These are phyloP conservation scores for Eimeria acervulina DNA, from an alignment of 169 alveolate genomes.

Conservation along the genomic window DNA sequence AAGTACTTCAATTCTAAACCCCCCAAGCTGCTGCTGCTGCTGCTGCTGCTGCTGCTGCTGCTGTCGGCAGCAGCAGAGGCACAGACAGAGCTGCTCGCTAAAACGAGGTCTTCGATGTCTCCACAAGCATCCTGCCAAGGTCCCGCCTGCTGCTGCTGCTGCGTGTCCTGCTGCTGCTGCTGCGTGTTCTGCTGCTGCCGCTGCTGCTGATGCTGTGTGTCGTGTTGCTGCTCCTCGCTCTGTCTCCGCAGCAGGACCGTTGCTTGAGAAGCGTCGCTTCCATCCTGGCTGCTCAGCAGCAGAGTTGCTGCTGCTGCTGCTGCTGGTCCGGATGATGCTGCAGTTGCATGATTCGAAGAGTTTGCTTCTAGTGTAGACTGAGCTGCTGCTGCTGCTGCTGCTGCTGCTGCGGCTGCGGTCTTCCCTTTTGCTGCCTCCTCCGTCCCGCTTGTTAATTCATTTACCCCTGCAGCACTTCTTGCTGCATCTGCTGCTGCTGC, in stretches of 20 bases:
- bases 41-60: not conserved
- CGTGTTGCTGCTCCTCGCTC: slow-evolving; percentile 1
- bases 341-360: not conserved
- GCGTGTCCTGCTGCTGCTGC: slow-evolving; percentile 54
- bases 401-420: not conserved
- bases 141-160: slow-evolving; percentile 15
- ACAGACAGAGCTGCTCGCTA: not conserved
- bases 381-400: not conserved
- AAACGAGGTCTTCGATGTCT: not conserved
- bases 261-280: slow-evolving; percentile 25
- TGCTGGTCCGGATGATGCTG: slow-evolving; percentile 17
- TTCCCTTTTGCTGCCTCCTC: not conserved
- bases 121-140: not conserved
- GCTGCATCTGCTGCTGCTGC: too few species aligned
- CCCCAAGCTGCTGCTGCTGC: not conserved
- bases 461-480: not conserved
- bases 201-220: not conserved
- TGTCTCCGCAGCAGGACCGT: not conserved
- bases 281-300: not conserved
- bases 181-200: slow-evolving; percentile 40
- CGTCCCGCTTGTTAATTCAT: not conserved
- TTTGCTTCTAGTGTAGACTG: not conserved
- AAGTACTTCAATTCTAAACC: not conserved
- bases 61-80: slow-evolving; percentile 14
- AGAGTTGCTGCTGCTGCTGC: slow-evolving; percentile 59